Base-by-base conservation (phyloP, 768 basidiomycete species). In the Boletus tylopilopsis region DNA sequence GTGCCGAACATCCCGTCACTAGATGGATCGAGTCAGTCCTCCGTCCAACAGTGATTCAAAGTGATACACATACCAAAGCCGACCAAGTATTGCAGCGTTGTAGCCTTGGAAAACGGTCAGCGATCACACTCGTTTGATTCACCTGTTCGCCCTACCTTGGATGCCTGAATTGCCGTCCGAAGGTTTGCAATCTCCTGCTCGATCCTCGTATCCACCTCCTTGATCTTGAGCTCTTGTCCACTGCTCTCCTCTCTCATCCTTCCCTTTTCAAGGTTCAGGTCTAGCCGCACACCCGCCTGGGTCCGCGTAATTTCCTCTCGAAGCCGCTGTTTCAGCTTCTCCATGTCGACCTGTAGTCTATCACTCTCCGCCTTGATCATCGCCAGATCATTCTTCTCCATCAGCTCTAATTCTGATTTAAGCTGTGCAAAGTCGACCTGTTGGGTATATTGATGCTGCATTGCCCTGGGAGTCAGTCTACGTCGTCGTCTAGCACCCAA, bases 281-380 rank as follows among this genome's bases (percentile, higher is more conserved):
- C 96, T 15, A 99, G 71, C 45, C 95, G 75, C 4, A 99, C 96
- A 16, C 94, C 94, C 11, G 87, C 88, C 67, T 96, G 94, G 9
- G 94, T 96, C 21, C 87, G 79, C 4, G 84, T 88, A 45, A 96
- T 89, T 64, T 97, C 94, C 64, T 94, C 92, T 24, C 93, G 78
- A 10, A 99, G 73, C 6, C 91, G 81, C 67, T 94, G 92, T 73
- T 97, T 96, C 36, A 99, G 77, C 71, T 92, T 92, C 74, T 96
- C 92, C 50, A 97, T 84, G 63, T 98, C 96, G 22, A 81, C 75
- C 49, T 89, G 75, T 27, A 99, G 76, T n/a, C 95, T 81, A 65
- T 98, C 96, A 59, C 90, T 97, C 76, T 97, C 95, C 19, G 91
- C 87, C 70, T 94, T 95, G 71, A 98, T 84, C 79, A 90, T 86